Conservation (phyloP, 2,329 filamentous ascomycete genomes). For the Ambrosiella beaveri region DNA sequence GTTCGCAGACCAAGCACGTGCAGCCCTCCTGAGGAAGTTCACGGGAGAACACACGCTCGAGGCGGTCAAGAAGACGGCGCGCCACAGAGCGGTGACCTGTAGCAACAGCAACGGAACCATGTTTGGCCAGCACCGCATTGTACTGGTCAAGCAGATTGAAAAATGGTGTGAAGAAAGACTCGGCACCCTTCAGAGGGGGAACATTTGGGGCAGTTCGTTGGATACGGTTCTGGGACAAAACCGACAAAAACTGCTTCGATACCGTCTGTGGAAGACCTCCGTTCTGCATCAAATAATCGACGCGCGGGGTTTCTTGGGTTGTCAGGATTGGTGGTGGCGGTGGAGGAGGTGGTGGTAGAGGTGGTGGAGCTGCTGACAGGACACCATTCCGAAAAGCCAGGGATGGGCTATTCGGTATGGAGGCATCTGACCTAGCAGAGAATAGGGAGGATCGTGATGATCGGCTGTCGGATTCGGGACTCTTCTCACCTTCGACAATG, state of each 20-base stretch:
- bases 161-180: constrained; percentile 66
- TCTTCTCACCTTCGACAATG: constrained; percentile 13
- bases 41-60: constrained; percentile 86
- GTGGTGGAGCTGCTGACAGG: constrained; percentile 22
- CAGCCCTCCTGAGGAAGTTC: constrained; percentile 82
- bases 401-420: not conserved
- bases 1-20: constrained; percentile 65
- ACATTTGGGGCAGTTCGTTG: constrained; percentile 43
- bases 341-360: constrained; percentile 37
- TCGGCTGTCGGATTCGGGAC: constrained; percentile 8
- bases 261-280: constrained; percentile 60
- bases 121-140: constrained; percentile 59
- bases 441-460: constrained; percentile 5
- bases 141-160: constrained; percentile 76
- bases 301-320: constrained; percentile 55
- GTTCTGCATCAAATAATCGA: constrained; percentile 84
- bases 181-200: constrained; percentile 47
- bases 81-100: constrained; percentile 94
- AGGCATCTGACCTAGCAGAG: constrained; percentile 1
- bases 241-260: constrained; percentile 56
- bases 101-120: constrained; percentile 82
- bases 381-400: constrained; percentile 5
- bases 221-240: constrained; percentile 31
- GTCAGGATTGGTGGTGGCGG: constrained; percentile 63
- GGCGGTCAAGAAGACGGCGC: constrained; percentile 66